Evolutionary conservation across 257 asterid genomes (phyloP), one percentile per base, ranked within the genome.

Genomic region (Mentha longifolia): DNA sequence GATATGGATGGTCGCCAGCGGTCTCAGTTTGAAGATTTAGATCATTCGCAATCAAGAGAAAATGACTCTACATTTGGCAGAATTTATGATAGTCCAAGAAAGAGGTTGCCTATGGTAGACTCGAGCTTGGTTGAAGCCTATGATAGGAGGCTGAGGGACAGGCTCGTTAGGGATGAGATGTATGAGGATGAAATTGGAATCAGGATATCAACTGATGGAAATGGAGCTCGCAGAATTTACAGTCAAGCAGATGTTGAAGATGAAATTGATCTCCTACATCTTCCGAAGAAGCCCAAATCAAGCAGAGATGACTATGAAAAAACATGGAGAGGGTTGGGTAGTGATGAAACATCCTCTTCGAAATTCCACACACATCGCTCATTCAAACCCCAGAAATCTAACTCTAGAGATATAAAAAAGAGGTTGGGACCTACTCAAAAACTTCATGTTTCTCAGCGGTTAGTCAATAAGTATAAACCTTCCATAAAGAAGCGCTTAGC

Each of bases 381-480:
- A 47, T 63, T 78, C 30, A 56, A 76, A 62, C 63, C 80, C 61
- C 60, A n/a, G 41, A 72, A 62, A 66, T 74, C 85, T 12, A 71
- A 73, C 62, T 57, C 68, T 52, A 77, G 87, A 73, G 93, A 86
- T 82, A 74, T 90, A 68, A 90, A 82, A 80, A 79, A 77, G 68
- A 80, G 95, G 37, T 63, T 90, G 74, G 95, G 92, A 57, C 95
- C 91, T 19, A 46, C 64, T 74, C 77, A 60, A 47, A 82, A 76
- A 73, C 82, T 78, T 75, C 95, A 84, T 70, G 85, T 82, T 76
- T 80, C 85, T 43, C 84, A 79, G 66, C 83, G 85, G 35, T 69
- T 79, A 58, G 68, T 65, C 49, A 73, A 73, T 31, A 84, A 78
- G 63, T 16, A 74, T 46, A 88, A 73, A 42, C 76, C 85, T 68